phyloP scores from a whole-genome alignment of 495 filamentous ascomycete genomes.

The Penicillium egyptiacum region DNA sequence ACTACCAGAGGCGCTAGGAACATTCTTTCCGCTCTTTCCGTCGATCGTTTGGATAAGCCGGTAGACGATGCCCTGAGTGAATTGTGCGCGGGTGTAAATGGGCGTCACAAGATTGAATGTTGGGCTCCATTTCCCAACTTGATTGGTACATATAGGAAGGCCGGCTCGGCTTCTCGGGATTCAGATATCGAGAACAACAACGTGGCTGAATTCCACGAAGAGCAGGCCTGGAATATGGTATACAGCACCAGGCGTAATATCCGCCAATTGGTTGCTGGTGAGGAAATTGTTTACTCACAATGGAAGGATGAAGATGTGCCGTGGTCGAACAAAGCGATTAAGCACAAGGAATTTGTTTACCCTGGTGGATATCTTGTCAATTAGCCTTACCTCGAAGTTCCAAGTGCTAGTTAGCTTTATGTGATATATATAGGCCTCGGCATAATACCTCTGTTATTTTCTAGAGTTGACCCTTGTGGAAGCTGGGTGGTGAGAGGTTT shows the following conservation, averaged over 20 bases:
- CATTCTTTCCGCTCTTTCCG: constrained; percentile 40
- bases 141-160: constrained; percentile 27
- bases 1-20: constrained; percentile 53
- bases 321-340: constrained; percentile 27
- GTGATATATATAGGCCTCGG: neutral
- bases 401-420: neutral
- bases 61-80: constrained; percentile 32
- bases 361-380: constrained; percentile 26
- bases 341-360: constrained; percentile 25
- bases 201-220: constrained; percentile 18
- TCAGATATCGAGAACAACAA: constrained; percentile 29
- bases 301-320: constrained; percentile 22
- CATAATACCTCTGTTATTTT: neutral
- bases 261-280: constrained; percentile 23
- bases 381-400: neutral
- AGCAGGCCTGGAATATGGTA: constrained; percentile 25
- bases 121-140: constrained; percentile 32
- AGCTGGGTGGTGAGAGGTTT: neutral
- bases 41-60: constrained; percentile 26
- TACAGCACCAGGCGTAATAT: constrained; percentile 35
- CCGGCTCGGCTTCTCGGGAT: constrained; percentile 19
- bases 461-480: neutral
- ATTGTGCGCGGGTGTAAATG: constrained; percentile 25
- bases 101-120: constrained; percentile 28
- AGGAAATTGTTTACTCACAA: constrained; percentile 26